Base-by-base conservation (phyloP, 495 filamentous ascomycete species). In the Aspergillus panamensis region DNA sequence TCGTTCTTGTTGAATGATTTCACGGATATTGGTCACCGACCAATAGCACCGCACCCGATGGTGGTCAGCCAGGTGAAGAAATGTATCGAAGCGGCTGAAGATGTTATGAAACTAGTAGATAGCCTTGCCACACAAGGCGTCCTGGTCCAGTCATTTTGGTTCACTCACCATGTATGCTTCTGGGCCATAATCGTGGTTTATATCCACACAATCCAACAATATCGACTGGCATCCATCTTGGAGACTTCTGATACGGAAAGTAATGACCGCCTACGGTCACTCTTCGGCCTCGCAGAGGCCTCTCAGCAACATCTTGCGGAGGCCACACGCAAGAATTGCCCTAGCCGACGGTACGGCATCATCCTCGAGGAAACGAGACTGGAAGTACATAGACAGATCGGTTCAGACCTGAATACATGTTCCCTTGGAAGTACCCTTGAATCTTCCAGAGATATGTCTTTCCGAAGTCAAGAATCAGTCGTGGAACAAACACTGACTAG, bases 1-100 rank as follows among this genome's bases (percentile, higher is more conserved):
- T 80, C 79, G 40, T 80, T 83, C 29, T 70, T 86, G 25, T 65
- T 84, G 9, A 77, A 73, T 51, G 77, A 80, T 53, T 81, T 80
- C 53, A 75, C 77, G 19, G 71, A 80, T 55, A 64, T 77, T 16
- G 72, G 68, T 53, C 70, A 72, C 29, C 53, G 70, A 32, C 67
- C 73, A 9, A 49, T 57, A 57, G 63, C 69, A n/a, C 66, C 71
- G 7, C 62, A 69, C 53, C 64, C 69, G 7, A 64, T 64, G 30
- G 60, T 73, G 49, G 64, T 70, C 49, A 67, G 69, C 8, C 59
- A 74, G 30, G 68, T 82, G 6, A 64, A 66, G 8, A 75, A 74
- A 33, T 80, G 79, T 42, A 69, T 80, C 13, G 68, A 72, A 13
- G 76, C 80, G 6, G 76, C 76, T 21, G 73, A 76, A 43, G 53